Conservation (phyloP, 202 grass and related monocot species). For the Sporobolus alterniflorus region DNA sequence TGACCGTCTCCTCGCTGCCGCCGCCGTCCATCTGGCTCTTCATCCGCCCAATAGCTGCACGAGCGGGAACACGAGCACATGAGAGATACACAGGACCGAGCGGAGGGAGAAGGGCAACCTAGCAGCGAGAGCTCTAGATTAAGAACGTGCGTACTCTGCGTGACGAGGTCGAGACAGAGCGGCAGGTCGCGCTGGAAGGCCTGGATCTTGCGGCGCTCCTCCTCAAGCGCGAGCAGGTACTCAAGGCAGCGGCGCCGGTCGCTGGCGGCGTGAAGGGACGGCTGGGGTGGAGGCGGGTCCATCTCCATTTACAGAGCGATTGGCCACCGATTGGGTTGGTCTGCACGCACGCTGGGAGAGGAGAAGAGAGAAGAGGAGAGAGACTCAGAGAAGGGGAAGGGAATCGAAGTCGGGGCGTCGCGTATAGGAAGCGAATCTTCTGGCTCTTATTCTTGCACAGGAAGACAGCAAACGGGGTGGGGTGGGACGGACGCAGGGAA, state of each 20-base stretch:
- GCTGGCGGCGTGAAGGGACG: neutral
- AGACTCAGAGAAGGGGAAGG: neutral
- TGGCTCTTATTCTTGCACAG: conserved; percentile 16
- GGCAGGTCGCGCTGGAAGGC: conserved; percentile 91
- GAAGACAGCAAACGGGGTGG: conserved; percentile 3
- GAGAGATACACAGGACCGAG: neutral
- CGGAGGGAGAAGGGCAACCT: neutral
- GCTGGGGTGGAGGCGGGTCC: neutral
- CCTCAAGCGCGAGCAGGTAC: conserved; percentile 78
- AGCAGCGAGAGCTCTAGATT: neutral
- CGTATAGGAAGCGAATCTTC: conserved; percentile 81
- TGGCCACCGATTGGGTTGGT: neutral
- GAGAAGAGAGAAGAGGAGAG: neutral
- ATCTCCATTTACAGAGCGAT: neutral
- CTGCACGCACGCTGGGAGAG: neutral
- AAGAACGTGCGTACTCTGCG: conserved; percentile 49
- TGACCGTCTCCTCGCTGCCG: conserved; percentile 58
- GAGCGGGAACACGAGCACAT: neutral
- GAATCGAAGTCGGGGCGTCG: conserved; percentile 78
- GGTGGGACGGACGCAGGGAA: neutral
- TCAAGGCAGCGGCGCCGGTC: conserved; percentile 37
- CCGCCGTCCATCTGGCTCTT: conserved; percentile 54
- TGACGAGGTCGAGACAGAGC: conserved; percentile 83
- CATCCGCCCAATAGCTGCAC: conserved; percentile 74
- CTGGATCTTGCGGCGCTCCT: conserved; percentile 81